Evolutionary conservation across 805 yeast species (phyloP), one percentile per base, ranked within the genome.

Genomic region (Cyberlindnera euphorbiiphila): DNA sequence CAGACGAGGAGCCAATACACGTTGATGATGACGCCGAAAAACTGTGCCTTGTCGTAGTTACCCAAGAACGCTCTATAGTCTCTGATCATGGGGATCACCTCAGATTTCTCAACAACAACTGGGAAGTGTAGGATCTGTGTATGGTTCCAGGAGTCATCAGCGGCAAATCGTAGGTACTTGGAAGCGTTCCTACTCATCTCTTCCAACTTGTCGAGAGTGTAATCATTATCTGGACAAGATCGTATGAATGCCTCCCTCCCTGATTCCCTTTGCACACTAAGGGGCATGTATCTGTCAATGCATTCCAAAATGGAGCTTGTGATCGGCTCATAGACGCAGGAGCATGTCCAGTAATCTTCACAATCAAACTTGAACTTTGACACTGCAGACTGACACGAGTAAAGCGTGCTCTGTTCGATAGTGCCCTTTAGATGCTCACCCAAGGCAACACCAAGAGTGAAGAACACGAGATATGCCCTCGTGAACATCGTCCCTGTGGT

Each of bases 51-150:
- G 38, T 54, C 57, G 26, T 46, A 43, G 27, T 54, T 54, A 1
- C 54, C 53, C 28, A 54, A 33, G 21, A 54, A 54, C 9, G 57
- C 55, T 11, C 40, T 39, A 21, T 51, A 52, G 34, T 54, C 59
- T 28, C 45, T 36, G 6, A 52, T 33, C 27, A 32, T 43, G 7
- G 42, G 32, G 0, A 25, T n/a, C 4, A 50, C 47, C 1, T 33
- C 34, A 1, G 36, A 25, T 18, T 20, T 28, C 9, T 29, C 11
- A 0, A 49, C 48, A 9, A 51, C 36, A 1, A 53, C 37, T 2
- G 58, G 58, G 0, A 29, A 32, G 31, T 43, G 43, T 4, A 39
- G 36, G 3, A 32, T 16, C 22, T 36, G 33, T 23, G 38, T 19
- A n/a, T 30, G 44, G 23, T 44, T 32, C 45, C 44, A 43, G 1